phyloP scores from a whole-genome alignment of 352 stramenopile species.

The Phytopythium aichiense region DNA sequence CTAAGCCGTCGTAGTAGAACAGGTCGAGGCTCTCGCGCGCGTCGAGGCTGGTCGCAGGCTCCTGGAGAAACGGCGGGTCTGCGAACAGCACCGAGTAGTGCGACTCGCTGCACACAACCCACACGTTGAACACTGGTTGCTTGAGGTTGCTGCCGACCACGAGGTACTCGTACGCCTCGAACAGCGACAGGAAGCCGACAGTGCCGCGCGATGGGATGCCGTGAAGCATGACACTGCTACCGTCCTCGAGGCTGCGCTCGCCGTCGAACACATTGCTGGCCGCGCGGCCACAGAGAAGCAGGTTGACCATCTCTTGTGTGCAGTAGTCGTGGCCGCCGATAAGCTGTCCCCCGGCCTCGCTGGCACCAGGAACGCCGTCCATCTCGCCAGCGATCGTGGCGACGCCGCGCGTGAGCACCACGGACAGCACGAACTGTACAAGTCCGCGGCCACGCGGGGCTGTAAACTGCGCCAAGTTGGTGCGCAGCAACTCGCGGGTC shows the following conservation, averaged over 20 bases:
- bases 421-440: constrained; percentile 66
- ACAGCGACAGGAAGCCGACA: constrained; percentile 90
- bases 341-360: constrained; percentile 43
- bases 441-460: constrained; percentile 58
- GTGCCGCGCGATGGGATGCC: constrained; percentile 48
- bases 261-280: constrained; percentile 95
- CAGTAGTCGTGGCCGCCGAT: constrained; percentile 88
- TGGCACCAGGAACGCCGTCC: constrained; percentile 57
- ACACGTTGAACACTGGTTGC: constrained; percentile 68
- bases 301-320: constrained; percentile 95
- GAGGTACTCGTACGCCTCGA: constrained; percentile 90
- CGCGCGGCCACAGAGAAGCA: constrained; percentile 91
- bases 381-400: constrained; percentile 75
- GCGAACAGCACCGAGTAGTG: constrained; percentile 91
- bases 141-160: constrained; percentile 82
- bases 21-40: constrained; percentile 52
- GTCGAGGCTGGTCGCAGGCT: constrained; percentile 23
- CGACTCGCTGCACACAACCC: constrained; percentile 91
- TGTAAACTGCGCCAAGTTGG: constrained; percentile 43
- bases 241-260: constrained; percentile 68
- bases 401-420: constrained; percentile 59
- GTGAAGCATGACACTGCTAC: constrained; percentile 66
- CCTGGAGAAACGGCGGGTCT: constrained; percentile 15
- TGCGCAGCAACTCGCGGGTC: constrained; percentile 26
- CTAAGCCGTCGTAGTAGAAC: constrained; percentile 87